Conservation (phyloP, 495 filamentous ascomycete genomes). For the Jackrogersella multiformis region DNA sequence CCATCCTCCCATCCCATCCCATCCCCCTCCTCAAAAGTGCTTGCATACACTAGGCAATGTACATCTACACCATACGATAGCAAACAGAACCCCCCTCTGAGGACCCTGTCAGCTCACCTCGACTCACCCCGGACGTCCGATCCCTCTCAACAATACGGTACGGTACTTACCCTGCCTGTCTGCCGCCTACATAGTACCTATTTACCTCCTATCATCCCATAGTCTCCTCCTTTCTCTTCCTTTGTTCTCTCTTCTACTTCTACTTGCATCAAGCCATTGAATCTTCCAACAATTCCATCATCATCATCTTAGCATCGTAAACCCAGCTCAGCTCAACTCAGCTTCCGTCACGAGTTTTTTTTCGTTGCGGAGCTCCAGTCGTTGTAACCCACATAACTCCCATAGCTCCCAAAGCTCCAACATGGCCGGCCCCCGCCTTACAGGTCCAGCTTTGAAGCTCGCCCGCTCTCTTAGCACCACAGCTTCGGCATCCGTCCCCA, state of each 20-base stretch:
- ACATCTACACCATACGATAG: conserved; percentile 14
- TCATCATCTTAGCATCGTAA: conserved; percentile 8
- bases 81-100: background rate
- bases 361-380: conserved; percentile 3
- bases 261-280: conserved; percentile 34
- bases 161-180: no score
- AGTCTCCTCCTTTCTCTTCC: conserved; percentile 17
- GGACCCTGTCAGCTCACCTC: conserved; percentile 30
- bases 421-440: conserved; percentile 49
- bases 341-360: background rate
- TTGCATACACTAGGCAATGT: conserved; percentile 27
- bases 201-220: conserved; percentile 23
- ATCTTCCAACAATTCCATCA: conserved; percentile 13
- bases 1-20: no score
- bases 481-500: conserved; percentile 45
- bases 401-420: no score
- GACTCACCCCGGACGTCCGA: conserved; percentile 39
- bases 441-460: conserved; percentile 55
- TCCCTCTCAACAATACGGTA: conserved; percentile 40
- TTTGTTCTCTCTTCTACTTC: conserved; percentile 15
- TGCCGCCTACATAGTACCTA: conserved; percentile 15
- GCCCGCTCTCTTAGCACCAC: conserved; percentile 56
- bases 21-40: background rate
- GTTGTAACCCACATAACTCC: background rate
- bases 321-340: background rate